Percentiles rank a stretch among this genome's conserved stretches.
Conservation (phyloP, 768 basidiomycete genomes). For the Pleurotus djamor region DNA sequence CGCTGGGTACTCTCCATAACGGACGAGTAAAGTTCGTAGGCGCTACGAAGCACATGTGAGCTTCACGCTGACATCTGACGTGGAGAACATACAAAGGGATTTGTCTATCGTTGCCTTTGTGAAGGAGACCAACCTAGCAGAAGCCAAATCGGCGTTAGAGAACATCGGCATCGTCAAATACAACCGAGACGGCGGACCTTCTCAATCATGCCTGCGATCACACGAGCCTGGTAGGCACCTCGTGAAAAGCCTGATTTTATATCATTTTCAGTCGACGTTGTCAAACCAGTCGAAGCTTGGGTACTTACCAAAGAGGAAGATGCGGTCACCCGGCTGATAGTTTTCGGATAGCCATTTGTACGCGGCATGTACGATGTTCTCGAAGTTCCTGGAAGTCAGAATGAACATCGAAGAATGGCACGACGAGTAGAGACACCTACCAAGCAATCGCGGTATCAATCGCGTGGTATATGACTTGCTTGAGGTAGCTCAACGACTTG, state of each 20-base stretch:
- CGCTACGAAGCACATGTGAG: not conserved
- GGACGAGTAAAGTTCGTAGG: not conserved
- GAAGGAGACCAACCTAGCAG: conserved; percentile 10
- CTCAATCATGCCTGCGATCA: conserved; percentile 41
- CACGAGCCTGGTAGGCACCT: conserved; percentile 45
- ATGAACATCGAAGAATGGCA: not conserved
- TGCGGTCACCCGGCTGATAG: conserved; percentile 31
- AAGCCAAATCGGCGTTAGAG: not conserved
- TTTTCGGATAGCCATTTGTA: conserved; percentile 40
- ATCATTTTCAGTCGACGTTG: not conserved
- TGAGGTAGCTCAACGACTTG: not conserved
- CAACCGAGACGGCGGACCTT: conserved; percentile 17
- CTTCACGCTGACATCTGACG: too few species aligned
- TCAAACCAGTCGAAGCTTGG: not conserved
- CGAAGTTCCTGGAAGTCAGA: conserved; percentile 27
- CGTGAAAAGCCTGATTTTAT: conserved; percentile 37
- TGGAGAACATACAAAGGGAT: conserved; percentile 2
- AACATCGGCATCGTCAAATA: not conserved
- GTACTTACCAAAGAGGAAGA: conserved; percentile 33
- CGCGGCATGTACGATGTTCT: conserved; percentile 27
- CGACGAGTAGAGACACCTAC: not conserved
- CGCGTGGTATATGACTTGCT: not conserved
- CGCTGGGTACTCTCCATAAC: not conserved
- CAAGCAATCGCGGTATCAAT: conserved; percentile 15
- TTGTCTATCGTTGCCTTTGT: not conserved